These are phyloP conservation scores for Penicillium malachiteum DNA, from an alignment of 495 filamentous ascomycete genomes.

Conservation along the genomic window DNA sequence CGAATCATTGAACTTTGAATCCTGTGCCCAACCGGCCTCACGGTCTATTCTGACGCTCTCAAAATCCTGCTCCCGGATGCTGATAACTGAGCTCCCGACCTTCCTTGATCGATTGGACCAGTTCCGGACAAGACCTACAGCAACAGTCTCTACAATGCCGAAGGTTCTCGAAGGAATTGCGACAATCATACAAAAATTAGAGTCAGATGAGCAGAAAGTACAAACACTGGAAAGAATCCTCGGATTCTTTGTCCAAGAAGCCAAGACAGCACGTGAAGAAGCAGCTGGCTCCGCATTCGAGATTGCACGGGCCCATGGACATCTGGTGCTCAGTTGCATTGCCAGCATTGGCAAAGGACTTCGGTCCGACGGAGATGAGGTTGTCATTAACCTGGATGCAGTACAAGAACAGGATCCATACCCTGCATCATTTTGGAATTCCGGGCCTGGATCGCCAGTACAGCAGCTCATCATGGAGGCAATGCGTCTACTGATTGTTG, in stretches of 20 bases:
- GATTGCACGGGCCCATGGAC: constrained; percentile 51
- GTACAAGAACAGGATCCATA: constrained; percentile 36
- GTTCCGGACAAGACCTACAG: constrained; percentile 57
- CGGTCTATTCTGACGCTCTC: constrained; percentile 78
- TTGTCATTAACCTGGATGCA: constrained; percentile 60
- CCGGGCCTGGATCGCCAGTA: constrained; percentile 49
- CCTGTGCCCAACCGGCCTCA: constrained; percentile 70
- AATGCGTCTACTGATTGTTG: constrained; percentile 47
- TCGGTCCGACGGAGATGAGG: constrained; percentile 66
- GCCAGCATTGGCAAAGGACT: constrained; percentile 76
- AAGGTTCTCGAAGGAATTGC: constrained; percentile 79
- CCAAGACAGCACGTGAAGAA: constrained; percentile 35
- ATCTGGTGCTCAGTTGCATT: constrained; percentile 70
- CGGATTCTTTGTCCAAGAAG: constrained; percentile 51
- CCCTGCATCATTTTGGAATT: constrained; percentile 58
- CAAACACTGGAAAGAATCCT: constrained; percentile 64
- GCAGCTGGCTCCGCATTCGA: constrained; percentile 39
- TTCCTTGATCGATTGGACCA: constrained; percentile 77
- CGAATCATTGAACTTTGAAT: constrained; percentile 62
- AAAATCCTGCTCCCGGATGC: constrained; percentile 69
- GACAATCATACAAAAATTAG: constrained; percentile 76
- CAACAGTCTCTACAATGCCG: constrained; percentile 74
- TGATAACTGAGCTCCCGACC: constrained; percentile 67
- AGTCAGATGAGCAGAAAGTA: constrained; percentile 60
- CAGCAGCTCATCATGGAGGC: constrained; percentile 59